A percentile compares a stretch with the other conserved stretches of the same genome.
phyloP scores from a whole-genome alignment of 2,329 filamentous ascomycete genomes.

The Dactylella cylindrospora region DNA sequence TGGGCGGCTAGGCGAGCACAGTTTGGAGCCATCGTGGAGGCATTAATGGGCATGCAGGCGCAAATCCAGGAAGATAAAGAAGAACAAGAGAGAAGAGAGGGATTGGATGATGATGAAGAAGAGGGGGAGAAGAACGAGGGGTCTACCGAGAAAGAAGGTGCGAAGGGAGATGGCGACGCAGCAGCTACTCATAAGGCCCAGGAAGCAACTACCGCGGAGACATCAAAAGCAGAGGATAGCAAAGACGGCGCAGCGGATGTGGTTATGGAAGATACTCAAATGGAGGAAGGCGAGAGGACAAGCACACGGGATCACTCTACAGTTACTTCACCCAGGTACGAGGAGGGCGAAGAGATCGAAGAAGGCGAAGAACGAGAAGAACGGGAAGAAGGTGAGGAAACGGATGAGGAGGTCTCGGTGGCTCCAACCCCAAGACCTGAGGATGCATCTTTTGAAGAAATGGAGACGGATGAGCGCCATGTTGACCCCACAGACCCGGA shows the following conservation, averaged over 20 bases:
- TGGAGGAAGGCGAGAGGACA: slow-evolving; percentile 26
- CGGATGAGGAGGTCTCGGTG: slow-evolving; percentile 9
- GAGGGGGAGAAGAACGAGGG: slow-evolving; percentile 27
- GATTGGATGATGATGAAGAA: slow-evolving; percentile 38
- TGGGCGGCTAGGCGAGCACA: slow-evolving; percentile 47
- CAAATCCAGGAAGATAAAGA: slow-evolving; percentile 50
- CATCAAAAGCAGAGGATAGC: slow-evolving; percentile 1
- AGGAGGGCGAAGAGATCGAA: slow-evolving; percentile 35
- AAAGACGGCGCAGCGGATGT: slow-evolving; percentile 2
- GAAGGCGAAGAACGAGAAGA: slow-evolving; percentile 27
- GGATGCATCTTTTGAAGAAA: slow-evolving; percentile 30
- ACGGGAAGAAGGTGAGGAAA: slow-evolving; percentile 14
- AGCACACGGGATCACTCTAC: slow-evolving; percentile 25
- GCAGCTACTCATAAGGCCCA: neutral
- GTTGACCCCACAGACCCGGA: slow-evolving; percentile 28
- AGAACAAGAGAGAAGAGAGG: slow-evolving; percentile 46
- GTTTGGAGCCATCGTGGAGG: slow-evolving; percentile 48
- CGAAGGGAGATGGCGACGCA: slow-evolving; percentile 4
- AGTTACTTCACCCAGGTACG: slow-evolving; percentile 17
- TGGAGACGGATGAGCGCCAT: slow-evolving; percentile 40
- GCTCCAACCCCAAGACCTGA: slow-evolving; percentile 23
- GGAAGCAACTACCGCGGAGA: neutral
- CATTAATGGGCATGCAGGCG: slow-evolving; percentile 48
- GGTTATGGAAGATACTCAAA: slow-evolving; percentile 29
- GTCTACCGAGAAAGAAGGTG: slow-evolving; percentile 5